Conservation (phyloP, 78 protist genomes). For the Pelomyxa schiedti region DNA sequence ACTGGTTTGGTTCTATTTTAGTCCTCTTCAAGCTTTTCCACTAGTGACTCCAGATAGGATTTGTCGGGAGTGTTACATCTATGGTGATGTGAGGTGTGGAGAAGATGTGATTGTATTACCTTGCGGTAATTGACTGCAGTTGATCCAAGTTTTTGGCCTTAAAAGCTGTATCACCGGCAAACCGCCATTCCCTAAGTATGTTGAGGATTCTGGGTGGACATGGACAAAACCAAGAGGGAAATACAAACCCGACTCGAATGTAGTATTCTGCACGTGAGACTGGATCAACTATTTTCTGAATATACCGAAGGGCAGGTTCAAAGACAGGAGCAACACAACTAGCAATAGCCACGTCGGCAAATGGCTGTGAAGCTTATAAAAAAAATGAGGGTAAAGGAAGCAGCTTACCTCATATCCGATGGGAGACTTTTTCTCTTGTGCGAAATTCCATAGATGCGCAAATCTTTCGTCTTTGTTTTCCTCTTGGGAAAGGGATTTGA, state of each 20-base stretch:
- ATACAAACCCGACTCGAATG: conserved; percentile 14
- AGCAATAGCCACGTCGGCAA: conserved; percentile 47
- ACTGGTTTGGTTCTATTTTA: too few relatives aligned
- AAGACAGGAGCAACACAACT: conserved; percentile 1
- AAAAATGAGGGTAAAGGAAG: too few relatives aligned
- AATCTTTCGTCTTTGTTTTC: conserved; percentile 5
- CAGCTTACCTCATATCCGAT: conserved; percentile 54
- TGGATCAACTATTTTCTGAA: conserved; percentile 26
- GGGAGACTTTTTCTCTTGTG: conserved; percentile 49
- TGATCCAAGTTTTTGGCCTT: conserved; percentile 28
- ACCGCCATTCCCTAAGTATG: conserved; percentile 8
- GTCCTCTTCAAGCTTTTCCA: too few relatives aligned
- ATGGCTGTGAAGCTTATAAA: too few relatives aligned
- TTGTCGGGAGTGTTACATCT: too few relatives aligned
- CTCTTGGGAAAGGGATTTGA: conserved; percentile 27
- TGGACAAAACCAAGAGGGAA: too few relatives aligned
- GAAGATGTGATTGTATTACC: too few relatives aligned
- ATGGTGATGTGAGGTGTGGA: too few relatives aligned
- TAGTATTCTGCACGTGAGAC: conserved; percentile 16
- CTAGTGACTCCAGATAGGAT: too few relatives aligned
- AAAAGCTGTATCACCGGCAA: conserved; percentile 47
- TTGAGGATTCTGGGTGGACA: too few relatives aligned
- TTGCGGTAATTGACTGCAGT: too few relatives aligned
- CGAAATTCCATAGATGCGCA: conserved; percentile 9
- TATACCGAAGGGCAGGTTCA: conserved; percentile 34